Evolutionary conservation across 495 filamentous ascomycete genomes (phyloP).

Genomic region (Friedmanniomyces endolithicus): DNA sequence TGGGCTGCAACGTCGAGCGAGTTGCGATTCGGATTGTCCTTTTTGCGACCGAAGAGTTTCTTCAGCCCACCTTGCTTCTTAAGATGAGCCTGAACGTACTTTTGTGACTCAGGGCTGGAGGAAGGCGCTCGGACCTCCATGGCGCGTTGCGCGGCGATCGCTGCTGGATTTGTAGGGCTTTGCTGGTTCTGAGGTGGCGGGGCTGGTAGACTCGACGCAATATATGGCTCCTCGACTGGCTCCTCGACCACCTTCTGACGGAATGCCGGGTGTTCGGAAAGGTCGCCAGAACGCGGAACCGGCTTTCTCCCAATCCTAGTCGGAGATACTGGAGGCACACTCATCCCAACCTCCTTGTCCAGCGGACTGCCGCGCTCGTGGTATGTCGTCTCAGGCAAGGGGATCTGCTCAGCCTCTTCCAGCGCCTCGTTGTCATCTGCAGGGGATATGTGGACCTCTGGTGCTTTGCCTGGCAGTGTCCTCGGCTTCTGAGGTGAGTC

Average conservation of each 20-base stretch:
- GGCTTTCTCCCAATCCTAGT: constrained; percentile 20
- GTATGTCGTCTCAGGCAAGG: constrained; percentile 4
- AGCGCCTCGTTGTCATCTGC: not conserved
- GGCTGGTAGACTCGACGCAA: not conserved
- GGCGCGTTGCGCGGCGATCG: constrained; percentile 26
- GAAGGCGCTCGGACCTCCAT: constrained; percentile 25
- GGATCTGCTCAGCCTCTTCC: constrained; percentile 1
- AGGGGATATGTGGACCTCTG: not conserved
- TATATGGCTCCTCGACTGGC: not conserved
- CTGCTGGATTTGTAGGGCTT: constrained; percentile 11
- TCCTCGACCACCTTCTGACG: constrained; percentile 15
- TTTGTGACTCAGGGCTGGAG: constrained; percentile 35
- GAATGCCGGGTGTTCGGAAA: constrained; percentile 29
- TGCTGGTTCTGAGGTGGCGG: constrained; percentile 7
- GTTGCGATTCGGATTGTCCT: constrained; percentile 23
- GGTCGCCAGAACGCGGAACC: constrained; percentile 6
- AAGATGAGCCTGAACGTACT: constrained; percentile 34
- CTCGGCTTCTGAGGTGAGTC: not conserved
- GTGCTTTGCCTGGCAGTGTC: not conserved
- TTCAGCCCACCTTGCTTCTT: constrained; percentile 44
- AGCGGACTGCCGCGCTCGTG: not conserved
- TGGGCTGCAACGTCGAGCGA: constrained; percentile 6
- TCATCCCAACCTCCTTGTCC: constrained; percentile 10
- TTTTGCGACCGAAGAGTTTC: constrained; percentile 53
- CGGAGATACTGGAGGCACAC: not conserved